Evolutionary conservation across 1,284 basidiomycete species (phyloP).

Genomic region (Malassezia sympodialis): DNA sequence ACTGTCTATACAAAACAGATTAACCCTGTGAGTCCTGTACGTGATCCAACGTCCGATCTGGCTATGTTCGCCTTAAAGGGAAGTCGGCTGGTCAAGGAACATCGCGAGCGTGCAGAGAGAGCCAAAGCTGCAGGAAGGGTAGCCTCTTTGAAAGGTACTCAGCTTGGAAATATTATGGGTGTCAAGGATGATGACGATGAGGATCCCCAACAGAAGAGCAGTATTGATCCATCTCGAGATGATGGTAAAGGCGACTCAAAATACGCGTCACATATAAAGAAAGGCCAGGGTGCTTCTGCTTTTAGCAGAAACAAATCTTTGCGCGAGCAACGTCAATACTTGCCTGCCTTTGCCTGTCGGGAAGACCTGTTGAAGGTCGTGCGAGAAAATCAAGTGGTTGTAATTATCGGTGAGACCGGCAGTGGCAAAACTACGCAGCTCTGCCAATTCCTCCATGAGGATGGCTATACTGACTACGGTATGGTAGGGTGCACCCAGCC

Average conservation of each 20-base stretch:
- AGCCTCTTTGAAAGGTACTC: constrained; percentile 79
- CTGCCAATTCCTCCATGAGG: constrained; percentile 84
- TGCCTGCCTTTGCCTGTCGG: constrained; percentile 93
- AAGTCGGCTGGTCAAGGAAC: constrained; percentile 80
- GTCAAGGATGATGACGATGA: constrained; percentile 78
- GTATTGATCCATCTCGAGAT: constrained; percentile 50
- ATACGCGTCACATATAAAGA: constrained; percentile 74
- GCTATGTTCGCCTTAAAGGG: constrained; percentile 93
- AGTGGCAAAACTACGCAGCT: constrained; percentile 92
- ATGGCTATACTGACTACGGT: constrained; percentile 79
- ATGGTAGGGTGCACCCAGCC: constrained; percentile 93
- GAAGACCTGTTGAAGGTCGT: constrained; percentile 83
- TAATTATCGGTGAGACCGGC: constrained; percentile 91
- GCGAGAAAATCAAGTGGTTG: constrained; percentile 84
- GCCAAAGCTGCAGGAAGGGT: constrained; percentile 68
- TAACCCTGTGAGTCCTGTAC: constrained; percentile 91
- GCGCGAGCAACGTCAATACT: constrained; percentile 88
- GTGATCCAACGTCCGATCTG: constrained; percentile 85
- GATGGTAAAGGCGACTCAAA: constrained; percentile 89
- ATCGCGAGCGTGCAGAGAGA: constrained; percentile 86
- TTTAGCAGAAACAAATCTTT: constrained; percentile 75
- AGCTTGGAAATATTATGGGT: constrained; percentile 91
- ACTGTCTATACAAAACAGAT: constrained; percentile 93
- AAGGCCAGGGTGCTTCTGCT: constrained; percentile 48
- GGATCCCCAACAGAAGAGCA: constrained; percentile 12